Evolutionary conservation across 106 monocot genomes (phyloP), one percentile per base, ranked within the genome.

Genomic region (Dioscorea alata): DNA sequence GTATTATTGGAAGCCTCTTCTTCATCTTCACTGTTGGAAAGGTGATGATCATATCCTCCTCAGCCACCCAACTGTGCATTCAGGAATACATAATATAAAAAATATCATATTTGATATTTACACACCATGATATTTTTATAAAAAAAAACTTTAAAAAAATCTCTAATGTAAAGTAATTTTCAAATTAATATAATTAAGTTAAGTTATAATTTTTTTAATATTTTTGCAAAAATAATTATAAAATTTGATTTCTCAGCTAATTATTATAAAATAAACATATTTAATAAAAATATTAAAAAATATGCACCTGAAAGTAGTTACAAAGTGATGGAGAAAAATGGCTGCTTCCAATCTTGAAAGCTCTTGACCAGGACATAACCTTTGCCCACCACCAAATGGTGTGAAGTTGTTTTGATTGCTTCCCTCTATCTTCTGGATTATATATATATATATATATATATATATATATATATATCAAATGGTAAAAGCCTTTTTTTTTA

Each of bases 21-120:
- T 77, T 71, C 77, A 77, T 77, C 59, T 54, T 71, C 17, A 77
- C 77, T 15, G 59, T 65, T 60, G 71, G 77, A 71, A 77, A 77
- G 17, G 22, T 77, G 48, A 65, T 65, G 28, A 77, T 65, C 15
- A 64, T 52, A 48, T 77, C 77, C 22, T 71, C 65, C 25, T 77
- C 71, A 59, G 71, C 77, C 19, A 77, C 48, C 77, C 71, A 77
- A 49, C 77, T 77, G 70, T 48, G 48, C 28, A 28, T 28, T 16
- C 31, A 33, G 25, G 48, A 18, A 4, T 8, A 19, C 0, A 19
- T 4, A 4, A 56, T 13, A 19, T 18, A 13, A 18, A 56, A 16
- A 56, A 23, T 14, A 28, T 62, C 31, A 48, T n/a, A 50, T 18
- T 28, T 28, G 28, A 28, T 28, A 28, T 28, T 28, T 28, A 28